Conservation (phyloP, 768 basidiomycete species). For the Termitomyces sp. region DNA sequence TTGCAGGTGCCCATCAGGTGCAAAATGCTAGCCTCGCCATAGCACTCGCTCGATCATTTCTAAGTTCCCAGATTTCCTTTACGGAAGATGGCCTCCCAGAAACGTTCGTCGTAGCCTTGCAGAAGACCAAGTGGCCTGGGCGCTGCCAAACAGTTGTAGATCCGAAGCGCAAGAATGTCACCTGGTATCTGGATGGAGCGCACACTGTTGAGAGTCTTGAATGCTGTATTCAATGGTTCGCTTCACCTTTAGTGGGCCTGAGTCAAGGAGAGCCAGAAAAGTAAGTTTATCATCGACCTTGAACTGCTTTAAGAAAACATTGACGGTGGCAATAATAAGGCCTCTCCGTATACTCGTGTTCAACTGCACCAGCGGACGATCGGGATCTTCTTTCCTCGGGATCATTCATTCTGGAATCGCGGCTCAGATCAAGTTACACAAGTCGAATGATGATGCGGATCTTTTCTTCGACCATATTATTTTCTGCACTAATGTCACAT, state of each 20-base stretch:
- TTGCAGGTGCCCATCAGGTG: constrained; percentile 82
- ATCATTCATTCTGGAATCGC: constrained; percentile 51
- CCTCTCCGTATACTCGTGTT: constrained; percentile 72
- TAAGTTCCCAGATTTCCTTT: constrained; percentile 33
- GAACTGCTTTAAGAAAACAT: neutral
- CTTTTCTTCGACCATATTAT: constrained; percentile 80
- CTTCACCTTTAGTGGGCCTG: constrained; percentile 52
- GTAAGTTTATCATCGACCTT: constrained; percentile 12
- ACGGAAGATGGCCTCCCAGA: constrained; percentile 38
- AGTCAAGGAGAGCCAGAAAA: constrained; percentile 18
- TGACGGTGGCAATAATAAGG: constrained; percentile 16
- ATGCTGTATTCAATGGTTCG: constrained; percentile 89
- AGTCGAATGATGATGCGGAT: constrained; percentile 30
- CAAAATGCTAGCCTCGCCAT: constrained; percentile 89
- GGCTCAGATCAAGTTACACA: constrained; percentile 39
- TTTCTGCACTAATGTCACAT: constrained; percentile 97
- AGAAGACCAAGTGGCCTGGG: constrained; percentile 84
- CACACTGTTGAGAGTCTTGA: constrained; percentile 90
- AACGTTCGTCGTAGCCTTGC: constrained; percentile 58
- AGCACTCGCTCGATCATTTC: constrained; percentile 63
- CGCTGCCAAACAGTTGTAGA: constrained; percentile 85
- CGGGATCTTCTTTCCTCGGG: constrained; percentile 67
- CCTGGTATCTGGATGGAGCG: constrained; percentile 95
- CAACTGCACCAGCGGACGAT: constrained; percentile 92
- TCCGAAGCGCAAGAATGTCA: constrained; percentile 43